phyloP scores from a whole-genome alignment of 768 basidiomycete species.

The Amylocystis lapponica region DNA sequence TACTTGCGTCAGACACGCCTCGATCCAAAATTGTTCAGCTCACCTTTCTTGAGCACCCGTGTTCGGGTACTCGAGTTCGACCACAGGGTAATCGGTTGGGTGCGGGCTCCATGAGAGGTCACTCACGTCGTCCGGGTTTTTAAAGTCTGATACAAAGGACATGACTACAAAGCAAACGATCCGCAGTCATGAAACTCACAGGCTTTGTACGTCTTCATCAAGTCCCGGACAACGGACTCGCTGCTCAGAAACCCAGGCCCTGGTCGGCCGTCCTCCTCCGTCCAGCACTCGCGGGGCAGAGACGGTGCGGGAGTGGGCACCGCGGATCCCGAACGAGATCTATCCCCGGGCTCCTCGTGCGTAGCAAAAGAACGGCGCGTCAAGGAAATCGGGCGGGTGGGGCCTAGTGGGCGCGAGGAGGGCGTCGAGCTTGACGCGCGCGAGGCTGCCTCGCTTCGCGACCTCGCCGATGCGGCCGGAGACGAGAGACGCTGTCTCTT shows the following conservation, averaged over 20 bases:
- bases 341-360: slow-evolving; percentile 47
- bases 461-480: slow-evolving; percentile 1
- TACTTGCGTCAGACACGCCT: not conserved
- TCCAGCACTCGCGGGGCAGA: slow-evolving; percentile 43
- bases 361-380: slow-evolving; percentile 15
- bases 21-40: slow-evolving; percentile 8
- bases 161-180: not conserved
- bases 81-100: slow-evolving; percentile 52
- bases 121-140: slow-evolving; percentile 53
- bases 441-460: not conserved
- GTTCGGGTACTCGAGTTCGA: slow-evolving; percentile 78
- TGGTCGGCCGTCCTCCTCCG: slow-evolving; percentile 45
- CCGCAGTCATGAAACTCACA: slow-evolving; percentile 40
- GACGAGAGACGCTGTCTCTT: slow-evolving; percentile 24
- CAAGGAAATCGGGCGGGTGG: slow-evolving; percentile 9
- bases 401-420: slow-evolving; percentile 1
- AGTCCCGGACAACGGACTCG: slow-evolving; percentile 52
- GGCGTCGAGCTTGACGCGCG: slow-evolving; percentile 8
- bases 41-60: slow-evolving; percentile 63
- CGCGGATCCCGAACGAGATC: slow-evolving; percentile 61
- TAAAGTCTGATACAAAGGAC: slow-evolving; percentile 50
- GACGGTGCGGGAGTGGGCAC: slow-evolving; percentile 38
- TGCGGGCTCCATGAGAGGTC: slow-evolving; percentile 63
- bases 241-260: slow-evolving; percentile 54
- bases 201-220: slow-evolving; percentile 64